Base-by-base conservation (phyloP, 176 grass and related monocot genomes). In the Phoenix roebelenii region DNA sequence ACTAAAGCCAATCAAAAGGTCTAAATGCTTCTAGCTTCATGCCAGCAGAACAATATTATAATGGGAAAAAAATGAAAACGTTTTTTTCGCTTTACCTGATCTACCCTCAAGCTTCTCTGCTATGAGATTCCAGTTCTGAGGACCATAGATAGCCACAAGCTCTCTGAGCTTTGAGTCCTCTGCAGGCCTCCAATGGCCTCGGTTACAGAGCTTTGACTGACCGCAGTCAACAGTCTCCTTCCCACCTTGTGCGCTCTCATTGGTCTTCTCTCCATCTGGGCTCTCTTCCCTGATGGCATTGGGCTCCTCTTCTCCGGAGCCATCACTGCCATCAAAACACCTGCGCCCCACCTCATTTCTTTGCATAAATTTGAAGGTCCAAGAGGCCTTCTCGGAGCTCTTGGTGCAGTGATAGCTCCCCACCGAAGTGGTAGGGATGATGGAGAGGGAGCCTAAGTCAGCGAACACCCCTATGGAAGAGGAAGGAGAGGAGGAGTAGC, bases 141-240 rank as follows among this genome's bases (percentile, higher is more conserved):
- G 63, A 3, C 63, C 63, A n/a, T 65, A 65, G 63, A 52, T 20
- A 15, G 50, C 49, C 15, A 65, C 63, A 5, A 65, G 49, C 25
- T 52, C 22, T 22, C 19, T 52, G 22, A 65, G 63, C 50, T 65
- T 65, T 15, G 49, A 28, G 49, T 65, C 63, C 23, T 65, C 63
- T 3, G 22, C 48, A 10, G 63, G 63, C 16, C 63, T 65, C 63
- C 63, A 65, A 16, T 65, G 63, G 6, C 63, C 63, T 65, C 63
- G 52, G 48, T 16, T 19, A n/a, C 63, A 52, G 49, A 52, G 22
- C 49, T 63, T 63, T 3, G 17, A 22, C 32, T 23, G 39, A 7
- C 77, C 83, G 67, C 76, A 77, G 66, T 68, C 74, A 71, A 71
- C 78, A 71, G 67, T 88, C 61, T 79, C 79, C 15, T 23, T 72